A percentile compares a stretch with the other conserved stretches of the same genome.
These are phyloP conservation scores for Sporothrix phasma DNA, from an alignment of 2,329 filamentous ascomycete species.

Conservation along the genomic window DNA sequence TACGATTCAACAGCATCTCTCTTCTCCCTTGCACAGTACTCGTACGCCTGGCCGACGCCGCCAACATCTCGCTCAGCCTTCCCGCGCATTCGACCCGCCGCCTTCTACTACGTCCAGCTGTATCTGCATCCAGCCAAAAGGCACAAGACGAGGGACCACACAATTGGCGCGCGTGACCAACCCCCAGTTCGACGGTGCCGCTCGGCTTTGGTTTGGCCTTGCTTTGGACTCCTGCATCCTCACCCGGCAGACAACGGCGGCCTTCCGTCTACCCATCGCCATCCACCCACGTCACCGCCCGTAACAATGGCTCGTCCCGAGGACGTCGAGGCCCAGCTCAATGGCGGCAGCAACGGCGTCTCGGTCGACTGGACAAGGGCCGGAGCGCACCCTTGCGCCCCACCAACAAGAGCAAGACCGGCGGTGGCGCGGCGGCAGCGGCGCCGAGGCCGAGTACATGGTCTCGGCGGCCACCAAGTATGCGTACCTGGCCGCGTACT, in stretches of 20 bases:
- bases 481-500: conserved; percentile 22
- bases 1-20: no score
- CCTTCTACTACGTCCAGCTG: not conserved
- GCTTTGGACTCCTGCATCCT: not conserved
- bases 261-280: not conserved
- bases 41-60: no score
- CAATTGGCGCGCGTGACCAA: not conserved
- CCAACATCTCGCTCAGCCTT: no score
- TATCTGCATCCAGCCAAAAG: not conserved
- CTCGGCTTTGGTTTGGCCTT: no score
- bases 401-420: not conserved
- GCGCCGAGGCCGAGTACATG: conserved; percentile 18
- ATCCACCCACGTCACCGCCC: not conserved
- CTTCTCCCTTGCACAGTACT: no score
- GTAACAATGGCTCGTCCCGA: conserved; percentile 7
- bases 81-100: no score
- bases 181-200: not conserved
- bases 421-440: not conserved
- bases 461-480: conserved; percentile 22
- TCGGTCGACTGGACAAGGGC: conserved; percentile 7
- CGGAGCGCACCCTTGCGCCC: not conserved
- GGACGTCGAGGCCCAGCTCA: conserved; percentile 21
- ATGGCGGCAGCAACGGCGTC: not conserved
- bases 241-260: not conserved
- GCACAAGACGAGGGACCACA: not conserved